Evolutionary conservation across 2,329 filamentous ascomycete genomes (phyloP), one percentile per base, ranked within the genome.

Genomic region (Aspergillus calidoustus): DNA sequence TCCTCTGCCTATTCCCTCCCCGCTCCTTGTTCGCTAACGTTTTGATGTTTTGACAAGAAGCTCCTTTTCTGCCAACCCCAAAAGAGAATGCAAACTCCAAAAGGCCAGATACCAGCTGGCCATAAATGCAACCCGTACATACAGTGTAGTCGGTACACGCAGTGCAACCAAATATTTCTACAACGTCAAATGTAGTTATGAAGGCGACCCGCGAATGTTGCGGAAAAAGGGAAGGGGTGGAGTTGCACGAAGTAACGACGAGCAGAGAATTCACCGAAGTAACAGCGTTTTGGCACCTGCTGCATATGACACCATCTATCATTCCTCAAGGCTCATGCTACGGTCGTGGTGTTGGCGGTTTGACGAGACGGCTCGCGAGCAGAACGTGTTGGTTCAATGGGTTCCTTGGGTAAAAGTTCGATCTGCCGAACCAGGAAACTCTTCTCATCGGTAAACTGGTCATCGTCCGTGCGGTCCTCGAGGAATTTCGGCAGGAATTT

Each of bases 361-460:
- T 72, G 68, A 34, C 70, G 68, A 52, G 67, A 65, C 28, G 69
- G 61, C 46, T 74, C 68, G 46, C 71, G 71, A 25, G 66, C 59
- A 30, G 72, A 64, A 25, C 73, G 70, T 50, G 67, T 59, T 30
- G 72, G 76, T 44, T 80, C 77, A 47, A 80, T 70, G 28, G 78
- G 78, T 59, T 79, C 77, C 53, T 73, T 74, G 25, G 80, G 78
- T 44, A 81, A 66, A 64, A 77, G 71, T 62, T 87, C 84, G 72
- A 99, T 98, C 78, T 97, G 93, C 78, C 96, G 94, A 72, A 99
- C 93, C 71, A 99, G 82, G 75, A 98, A 99, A 70, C 95, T 94
- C 74, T 96, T 92, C 83, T 99, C 95, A 74, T 99, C 95, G 68
- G 93, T 95, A 76, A 99, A 99, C 78, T 99, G 95, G 77, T 98